Evolutionary conservation across 208 protist species (phyloP).

Genomic region (Acanthamoeba divionensis): DNA sequence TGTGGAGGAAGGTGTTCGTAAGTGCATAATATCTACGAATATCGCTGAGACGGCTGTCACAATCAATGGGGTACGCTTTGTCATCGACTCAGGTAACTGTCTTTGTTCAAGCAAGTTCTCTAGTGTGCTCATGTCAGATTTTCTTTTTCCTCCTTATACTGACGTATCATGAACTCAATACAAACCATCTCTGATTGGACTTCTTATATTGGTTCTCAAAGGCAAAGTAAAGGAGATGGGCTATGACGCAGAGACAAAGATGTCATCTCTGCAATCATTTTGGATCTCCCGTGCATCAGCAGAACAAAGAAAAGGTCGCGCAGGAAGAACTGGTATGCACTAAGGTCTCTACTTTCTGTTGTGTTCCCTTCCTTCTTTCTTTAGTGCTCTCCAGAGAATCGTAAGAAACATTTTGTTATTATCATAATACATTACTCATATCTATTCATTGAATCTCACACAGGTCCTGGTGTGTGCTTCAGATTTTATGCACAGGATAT

Average conservation of each 20-base stretch:
- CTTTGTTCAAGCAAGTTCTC: too few species aligned
- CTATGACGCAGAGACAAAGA: conserved; percentile 69
- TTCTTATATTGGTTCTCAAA: not conserved
- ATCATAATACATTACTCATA: not conserved
- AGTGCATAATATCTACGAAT: conserved; percentile 95
- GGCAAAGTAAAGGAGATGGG: conserved; percentile 88
- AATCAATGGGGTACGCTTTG: conserved; percentile 94
- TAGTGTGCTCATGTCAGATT: too few species aligned
- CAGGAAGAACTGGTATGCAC: conserved; percentile 86
- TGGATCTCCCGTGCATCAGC: conserved; percentile 92
- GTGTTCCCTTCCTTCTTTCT: not conserved
- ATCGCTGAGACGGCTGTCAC: conserved; percentile 98
- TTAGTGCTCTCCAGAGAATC: too few species aligned
- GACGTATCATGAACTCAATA: too few species aligned
- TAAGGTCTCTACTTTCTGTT: not conserved
- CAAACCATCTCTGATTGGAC: not conserved
- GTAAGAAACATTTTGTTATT: not conserved
- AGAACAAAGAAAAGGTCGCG: conserved; percentile 92
- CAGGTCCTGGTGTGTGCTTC: conserved; percentile 60
- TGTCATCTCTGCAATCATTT: conserved; percentile 68
- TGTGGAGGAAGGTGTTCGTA: conserved; percentile 86
- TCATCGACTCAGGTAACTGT: conserved; percentile 96
- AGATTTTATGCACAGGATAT: conserved; percentile 52
- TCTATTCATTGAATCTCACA: not conserved
- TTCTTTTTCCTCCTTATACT: too few species aligned